These are phyloP conservation scores for Paspalum notatum DNA, from an alignment of 176 grass and related monocot genomes.

Conservation along the genomic window DNA sequence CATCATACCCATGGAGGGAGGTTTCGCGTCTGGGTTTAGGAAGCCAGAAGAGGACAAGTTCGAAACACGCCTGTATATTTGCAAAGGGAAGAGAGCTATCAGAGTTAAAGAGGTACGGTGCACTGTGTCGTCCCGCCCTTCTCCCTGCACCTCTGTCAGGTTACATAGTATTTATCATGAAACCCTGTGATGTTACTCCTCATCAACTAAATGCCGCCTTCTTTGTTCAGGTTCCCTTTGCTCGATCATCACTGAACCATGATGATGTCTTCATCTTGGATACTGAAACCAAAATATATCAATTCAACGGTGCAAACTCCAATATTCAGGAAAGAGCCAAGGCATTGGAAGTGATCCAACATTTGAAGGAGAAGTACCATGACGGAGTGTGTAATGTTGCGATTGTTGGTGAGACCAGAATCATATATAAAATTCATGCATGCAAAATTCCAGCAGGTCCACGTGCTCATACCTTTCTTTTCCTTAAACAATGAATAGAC, in stretches of 20 bases:
- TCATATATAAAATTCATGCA: slow-evolving; percentile 9
- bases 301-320: slow-evolving; percentile 97
- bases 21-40: slow-evolving; percentile 96
- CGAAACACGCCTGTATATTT: slow-evolving; percentile 79
- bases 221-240: slow-evolving; percentile 87
- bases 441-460: background rate
- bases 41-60: slow-evolving; percentile 84
- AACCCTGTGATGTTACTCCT: background rate
- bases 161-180: too few species aligned
- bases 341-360: slow-evolving; percentile 91
- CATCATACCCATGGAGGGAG: slow-evolving; percentile 97
- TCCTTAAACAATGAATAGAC: slow-evolving; percentile 57
- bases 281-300: slow-evolving; percentile 84
- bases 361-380: slow-evolving; percentile 94
- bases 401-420: slow-evolving; percentile 71
- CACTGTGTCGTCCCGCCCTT: background rate
- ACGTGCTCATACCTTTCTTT: background rate
- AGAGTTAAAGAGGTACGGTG: slow-evolving; percentile 97
- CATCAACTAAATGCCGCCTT: slow-evolving; percentile 20
- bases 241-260: slow-evolving; percentile 88
- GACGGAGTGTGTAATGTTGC: slow-evolving; percentile 85
- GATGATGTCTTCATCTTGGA: slow-evolving; percentile 99
- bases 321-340: slow-evolving; percentile 99
- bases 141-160: background rate
- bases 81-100: slow-evolving; percentile 90